Percentiles rank a stretch among this genome's conserved stretches.
phyloP scores from a whole-genome alignment of 805 yeast species.

The Metschnikowia peoriensis region DNA sequence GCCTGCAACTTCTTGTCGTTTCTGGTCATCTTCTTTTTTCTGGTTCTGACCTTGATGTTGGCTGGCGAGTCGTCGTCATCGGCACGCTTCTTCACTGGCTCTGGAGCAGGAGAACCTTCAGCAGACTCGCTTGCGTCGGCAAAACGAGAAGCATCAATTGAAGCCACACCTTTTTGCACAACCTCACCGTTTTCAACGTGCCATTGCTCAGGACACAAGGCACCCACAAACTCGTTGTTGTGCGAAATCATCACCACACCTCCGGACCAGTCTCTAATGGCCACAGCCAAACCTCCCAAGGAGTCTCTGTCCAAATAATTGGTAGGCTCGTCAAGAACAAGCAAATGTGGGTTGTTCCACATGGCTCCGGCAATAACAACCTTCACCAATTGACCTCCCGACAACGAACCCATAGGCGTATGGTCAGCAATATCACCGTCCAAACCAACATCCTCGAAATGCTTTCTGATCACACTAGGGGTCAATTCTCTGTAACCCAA shows the following conservation, averaged over 20 bases:
- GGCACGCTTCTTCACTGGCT: conserved; percentile 43
- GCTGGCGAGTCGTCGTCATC: conserved; percentile 91
- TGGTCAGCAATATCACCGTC: conserved; percentile 99
- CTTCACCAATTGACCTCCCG: conserved; percentile 98
- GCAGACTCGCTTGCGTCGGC: conserved; percentile 67
- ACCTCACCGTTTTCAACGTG: conserved; percentile 88
- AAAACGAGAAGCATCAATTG: conserved; percentile 73
- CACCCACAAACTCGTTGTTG: conserved; percentile 95
- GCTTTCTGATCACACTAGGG: conserved; percentile 92
- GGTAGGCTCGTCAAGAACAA: conserved; percentile 97
- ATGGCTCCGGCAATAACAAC: conserved; percentile 99
- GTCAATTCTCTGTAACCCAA: conserved; percentile 56
- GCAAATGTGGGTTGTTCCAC: conserved; percentile 98
- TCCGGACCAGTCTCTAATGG: conserved; percentile 97
- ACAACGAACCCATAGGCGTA: conserved; percentile 92
- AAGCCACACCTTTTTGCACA: conserved; percentile 77
- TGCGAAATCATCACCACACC: conserved; percentile 99
- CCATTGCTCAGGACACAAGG: conserved; percentile 98
- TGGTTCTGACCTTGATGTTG: conserved; percentile 85
- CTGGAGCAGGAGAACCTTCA: conserved; percentile 39
- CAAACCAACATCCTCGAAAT: conserved; percentile 94
- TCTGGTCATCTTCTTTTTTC: conserved; percentile 97
- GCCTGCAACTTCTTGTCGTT: conserved; percentile 90
- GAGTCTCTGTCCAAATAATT: conserved; percentile 98
- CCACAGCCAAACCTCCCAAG: conserved; percentile 94